Conservation (phyloP, 371 early-diverging fungal species). For the Apophysomyces variabilis region DNA sequence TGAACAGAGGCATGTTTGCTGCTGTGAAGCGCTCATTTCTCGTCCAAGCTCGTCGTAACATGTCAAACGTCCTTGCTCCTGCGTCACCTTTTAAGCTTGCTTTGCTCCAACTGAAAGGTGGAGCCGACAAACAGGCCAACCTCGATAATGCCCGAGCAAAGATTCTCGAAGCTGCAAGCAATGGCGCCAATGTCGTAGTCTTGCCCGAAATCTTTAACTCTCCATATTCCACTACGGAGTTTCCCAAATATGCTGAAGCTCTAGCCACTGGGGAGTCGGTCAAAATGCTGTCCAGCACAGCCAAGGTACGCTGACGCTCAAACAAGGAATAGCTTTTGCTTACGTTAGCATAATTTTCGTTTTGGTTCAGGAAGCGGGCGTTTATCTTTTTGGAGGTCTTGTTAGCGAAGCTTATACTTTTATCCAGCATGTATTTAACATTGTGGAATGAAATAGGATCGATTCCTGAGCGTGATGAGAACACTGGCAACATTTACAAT, state of each 20-base stretch:
- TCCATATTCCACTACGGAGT: constrained; percentile 91
- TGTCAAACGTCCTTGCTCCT: constrained; percentile 31
- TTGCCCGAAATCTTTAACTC: constrained; percentile 98
- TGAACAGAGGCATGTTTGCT: background rate
- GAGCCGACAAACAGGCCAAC: constrained; percentile 76
- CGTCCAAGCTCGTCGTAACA: constrained; percentile 7
- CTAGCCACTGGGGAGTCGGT: constrained; percentile 64
- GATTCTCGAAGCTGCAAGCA: constrained; percentile 82
- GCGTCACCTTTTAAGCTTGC: constrained; percentile 69
- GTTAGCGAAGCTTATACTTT: background rate
- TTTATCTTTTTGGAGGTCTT: constrained; percentile 75
- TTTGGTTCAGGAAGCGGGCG: constrained; percentile 65
- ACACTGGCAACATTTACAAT: constrained; percentile 76
- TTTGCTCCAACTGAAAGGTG: constrained; percentile 74
- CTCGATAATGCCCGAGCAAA: constrained; percentile 74
- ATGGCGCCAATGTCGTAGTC: constrained; percentile 87
- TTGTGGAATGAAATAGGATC: constrained; percentile 65
- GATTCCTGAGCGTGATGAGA: constrained; percentile 81
- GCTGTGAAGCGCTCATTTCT: background rate
- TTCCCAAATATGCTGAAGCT: constrained; percentile 78
- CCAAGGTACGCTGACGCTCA: constrained; percentile 54
- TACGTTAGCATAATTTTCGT: background rate
- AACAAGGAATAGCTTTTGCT: background rate
- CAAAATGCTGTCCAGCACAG: constrained; percentile 78
- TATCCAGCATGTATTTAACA: too few relatives aligned